phyloP scores from a whole-genome alignment of 2,329 filamentous ascomycete species.

The Metarhizium album region DNA sequence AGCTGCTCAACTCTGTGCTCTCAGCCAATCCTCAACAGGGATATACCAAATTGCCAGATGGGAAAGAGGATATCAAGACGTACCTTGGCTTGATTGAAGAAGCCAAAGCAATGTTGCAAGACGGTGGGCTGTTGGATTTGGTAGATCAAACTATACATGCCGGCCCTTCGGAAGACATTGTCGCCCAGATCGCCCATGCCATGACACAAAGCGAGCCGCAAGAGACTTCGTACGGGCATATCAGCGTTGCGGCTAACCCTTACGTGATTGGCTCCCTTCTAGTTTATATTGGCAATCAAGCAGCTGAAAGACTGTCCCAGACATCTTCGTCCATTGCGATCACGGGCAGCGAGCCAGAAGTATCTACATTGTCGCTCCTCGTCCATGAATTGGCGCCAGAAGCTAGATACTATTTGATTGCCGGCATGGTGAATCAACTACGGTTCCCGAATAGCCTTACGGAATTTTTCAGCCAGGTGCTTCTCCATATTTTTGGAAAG shows the following conservation, averaged over 20 bases:
- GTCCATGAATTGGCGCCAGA: slow-evolving; percentile 65
- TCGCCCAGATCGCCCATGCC: slow-evolving; percentile 66
- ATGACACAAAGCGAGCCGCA: slow-evolving; percentile 50
- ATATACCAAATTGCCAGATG: slow-evolving; percentile 56
- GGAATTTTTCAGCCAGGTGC: slow-evolving; percentile 79
- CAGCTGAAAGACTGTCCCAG: slow-evolving; percentile 47
- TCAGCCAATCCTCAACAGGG: slow-evolving; percentile 64
- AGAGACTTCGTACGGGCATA: slow-evolving; percentile 54
- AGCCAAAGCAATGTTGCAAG: slow-evolving; percentile 41
- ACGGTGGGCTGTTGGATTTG: slow-evolving; percentile 46
- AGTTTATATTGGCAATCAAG: slow-evolving; percentile 68
- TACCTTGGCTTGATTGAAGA: slow-evolving; percentile 56
- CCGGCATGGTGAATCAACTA: slow-evolving; percentile 81
- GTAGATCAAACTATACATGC: slow-evolving; percentile 47
- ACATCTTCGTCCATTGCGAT: slow-evolving; percentile 47
- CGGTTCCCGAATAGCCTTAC: slow-evolving; percentile 84
- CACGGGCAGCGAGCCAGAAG: slow-evolving; percentile 38
- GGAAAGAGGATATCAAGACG: slow-evolving; percentile 62
- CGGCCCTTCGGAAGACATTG: slow-evolving; percentile 58
- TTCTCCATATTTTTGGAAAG: slow-evolving; percentile 75
- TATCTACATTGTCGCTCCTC: slow-evolving; percentile 64
- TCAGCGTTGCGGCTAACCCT: slow-evolving; percentile 57
- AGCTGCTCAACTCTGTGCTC: slow-evolving; percentile 80
- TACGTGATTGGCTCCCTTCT: slow-evolving; percentile 70
- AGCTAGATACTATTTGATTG: slow-evolving; percentile 73